Evolutionary conservation across 352 stramenopile genomes (phyloP).

Genomic region (Phytophthora pisi): DNA sequence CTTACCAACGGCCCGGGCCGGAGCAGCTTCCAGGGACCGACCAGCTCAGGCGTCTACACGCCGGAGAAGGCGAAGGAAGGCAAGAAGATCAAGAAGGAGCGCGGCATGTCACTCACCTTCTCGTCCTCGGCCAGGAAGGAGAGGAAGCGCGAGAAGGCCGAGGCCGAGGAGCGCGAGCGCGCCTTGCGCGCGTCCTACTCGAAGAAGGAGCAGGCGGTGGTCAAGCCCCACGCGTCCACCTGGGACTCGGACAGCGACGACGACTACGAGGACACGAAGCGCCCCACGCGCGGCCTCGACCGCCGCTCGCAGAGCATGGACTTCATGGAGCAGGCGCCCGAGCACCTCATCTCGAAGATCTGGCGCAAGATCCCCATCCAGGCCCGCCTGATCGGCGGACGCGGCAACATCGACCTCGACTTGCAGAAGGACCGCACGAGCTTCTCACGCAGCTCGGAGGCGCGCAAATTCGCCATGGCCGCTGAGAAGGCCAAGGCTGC

Average conservation of each 20-base stretch:
- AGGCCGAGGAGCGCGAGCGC: conserved; percentile 3
- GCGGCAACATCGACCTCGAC: conserved; percentile 59
- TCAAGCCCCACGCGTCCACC: conserved; percentile 50
- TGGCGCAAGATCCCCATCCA: conserved; percentile 83
- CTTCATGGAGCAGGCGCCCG: conserved; percentile 77
- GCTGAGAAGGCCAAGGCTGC: conserved; percentile 41
- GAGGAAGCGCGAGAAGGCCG: conserved; percentile 31
- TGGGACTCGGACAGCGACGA: conserved; percentile 80
- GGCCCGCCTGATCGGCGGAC: conserved; percentile 58
- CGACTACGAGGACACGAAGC: conserved; percentile 69
- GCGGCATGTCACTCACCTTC: conserved; percentile 52
- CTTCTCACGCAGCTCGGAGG: conserved; percentile 62
- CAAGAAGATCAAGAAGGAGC: conserved; percentile 50
- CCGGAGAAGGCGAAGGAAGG: conserved; percentile 29
- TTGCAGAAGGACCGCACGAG: conserved; percentile 68
- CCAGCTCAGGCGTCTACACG: conserved; percentile 15
- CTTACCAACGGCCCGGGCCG: conserved; percentile 7
- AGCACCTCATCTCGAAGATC: conserved; percentile 80
- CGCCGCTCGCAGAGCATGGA: conserved; percentile 77
- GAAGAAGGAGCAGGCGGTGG: conserved; percentile 56
- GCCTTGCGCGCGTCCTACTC: conserved; percentile 35
- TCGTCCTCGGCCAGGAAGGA: conserved; percentile 42
- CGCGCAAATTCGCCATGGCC: conserved; percentile 45
- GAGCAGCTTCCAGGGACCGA: background rate
- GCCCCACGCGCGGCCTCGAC: conserved; percentile 61